Conservation (phyloP, 2,329 filamentous ascomycete species). For the Alternaria dauci region DNA sequence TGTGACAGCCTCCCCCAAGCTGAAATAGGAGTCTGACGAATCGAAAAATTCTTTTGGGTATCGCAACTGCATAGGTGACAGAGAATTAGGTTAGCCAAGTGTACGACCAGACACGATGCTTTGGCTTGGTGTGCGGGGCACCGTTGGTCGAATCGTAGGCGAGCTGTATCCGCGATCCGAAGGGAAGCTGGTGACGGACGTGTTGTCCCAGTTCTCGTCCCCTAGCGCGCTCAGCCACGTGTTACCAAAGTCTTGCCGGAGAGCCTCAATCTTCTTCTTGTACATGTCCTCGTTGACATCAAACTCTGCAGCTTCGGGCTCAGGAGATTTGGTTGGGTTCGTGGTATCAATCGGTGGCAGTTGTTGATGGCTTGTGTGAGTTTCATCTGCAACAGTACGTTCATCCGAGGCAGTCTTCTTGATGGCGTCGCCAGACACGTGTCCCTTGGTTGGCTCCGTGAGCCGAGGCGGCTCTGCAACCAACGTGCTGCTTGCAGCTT, state of each 20-base stretch:
- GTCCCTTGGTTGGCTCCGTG: conserved; percentile 36
- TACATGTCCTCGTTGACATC: conserved; percentile 79
- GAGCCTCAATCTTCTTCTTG: conserved; percentile 83
- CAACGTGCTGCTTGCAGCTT: conserved; percentile 19
- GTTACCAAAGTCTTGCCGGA: conserved; percentile 85
- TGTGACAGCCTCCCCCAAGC: conserved; percentile 6
- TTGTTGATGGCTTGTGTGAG: conserved; percentile 37
- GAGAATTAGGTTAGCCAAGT: conserved; percentile 39
- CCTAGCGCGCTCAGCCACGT: conserved; percentile 87
- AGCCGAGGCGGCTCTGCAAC: conserved; percentile 35
- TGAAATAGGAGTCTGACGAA: conserved; percentile 16
- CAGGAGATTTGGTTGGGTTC: conserved; percentile 27
- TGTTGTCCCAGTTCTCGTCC: conserved; percentile 70
- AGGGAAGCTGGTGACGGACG: conserved; percentile 42
- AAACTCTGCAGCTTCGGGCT: conserved; percentile 60
- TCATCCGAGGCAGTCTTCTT: conserved; percentile 38
- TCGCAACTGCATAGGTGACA: conserved; percentile 42
- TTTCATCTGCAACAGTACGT: conserved; percentile 27
- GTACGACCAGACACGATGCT: conserved; percentile 52
- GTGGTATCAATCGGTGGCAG: conserved; percentile 46
- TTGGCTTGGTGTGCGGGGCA: conserved; percentile 49
- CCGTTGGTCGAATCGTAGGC: conserved; percentile 41
- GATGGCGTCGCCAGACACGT: conserved; percentile 40
- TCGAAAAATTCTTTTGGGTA: conserved; percentile 46
- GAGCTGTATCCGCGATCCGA: conserved; percentile 44